phyloP scores from a whole-genome alignment of 257 asterid species.

The Dorcoceras hygrometricum region DNA sequence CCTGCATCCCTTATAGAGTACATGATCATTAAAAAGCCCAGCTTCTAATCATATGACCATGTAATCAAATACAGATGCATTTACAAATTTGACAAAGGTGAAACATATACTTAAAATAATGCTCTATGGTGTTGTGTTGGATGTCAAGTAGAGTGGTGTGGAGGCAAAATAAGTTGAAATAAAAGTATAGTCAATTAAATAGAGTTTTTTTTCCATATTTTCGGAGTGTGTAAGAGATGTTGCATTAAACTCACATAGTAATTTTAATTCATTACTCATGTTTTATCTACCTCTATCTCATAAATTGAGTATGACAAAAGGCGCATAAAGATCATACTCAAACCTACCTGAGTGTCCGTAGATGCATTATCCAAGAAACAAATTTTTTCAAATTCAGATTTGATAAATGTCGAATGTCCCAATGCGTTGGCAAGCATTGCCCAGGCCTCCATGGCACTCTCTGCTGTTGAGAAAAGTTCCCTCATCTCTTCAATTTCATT shows the following conservation, averaged over 20 bases:
- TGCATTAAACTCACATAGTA: neutral
- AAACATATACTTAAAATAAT: too few species aligned
- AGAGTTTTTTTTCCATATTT: neutral
- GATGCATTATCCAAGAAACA: constrained; percentile 85
- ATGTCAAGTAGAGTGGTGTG: neutral
- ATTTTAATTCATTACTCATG: neutral
- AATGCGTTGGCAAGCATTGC: constrained; percentile 90
- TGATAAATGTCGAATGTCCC: constrained; percentile 94
- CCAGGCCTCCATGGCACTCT: constrained; percentile 99
- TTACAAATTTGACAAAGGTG: neutral
- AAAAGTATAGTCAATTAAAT: neutral
- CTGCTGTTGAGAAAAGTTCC: constrained; percentile 87
- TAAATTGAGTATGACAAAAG: neutral
- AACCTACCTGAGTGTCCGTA: constrained; percentile 90
- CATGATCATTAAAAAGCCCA: constrained; percentile 25
- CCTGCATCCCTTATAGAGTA: constrained; percentile 46
- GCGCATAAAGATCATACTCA: constrained; percentile 5
- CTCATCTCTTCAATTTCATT: constrained; percentile 94
- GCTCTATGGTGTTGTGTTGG: neutral
- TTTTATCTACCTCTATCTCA: neutral
- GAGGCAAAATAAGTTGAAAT: neutral
- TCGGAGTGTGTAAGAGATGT: neutral
- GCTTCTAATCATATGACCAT: constrained; percentile 15
- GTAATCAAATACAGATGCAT: constrained; percentile 7
- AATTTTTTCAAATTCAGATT: constrained; percentile 89